Evolutionary conservation across 228 moss, liverwort and hornwort species (phyloP), one percentile per base, ranked within the genome.

Genomic region (Sphagnum fallax): DNA sequence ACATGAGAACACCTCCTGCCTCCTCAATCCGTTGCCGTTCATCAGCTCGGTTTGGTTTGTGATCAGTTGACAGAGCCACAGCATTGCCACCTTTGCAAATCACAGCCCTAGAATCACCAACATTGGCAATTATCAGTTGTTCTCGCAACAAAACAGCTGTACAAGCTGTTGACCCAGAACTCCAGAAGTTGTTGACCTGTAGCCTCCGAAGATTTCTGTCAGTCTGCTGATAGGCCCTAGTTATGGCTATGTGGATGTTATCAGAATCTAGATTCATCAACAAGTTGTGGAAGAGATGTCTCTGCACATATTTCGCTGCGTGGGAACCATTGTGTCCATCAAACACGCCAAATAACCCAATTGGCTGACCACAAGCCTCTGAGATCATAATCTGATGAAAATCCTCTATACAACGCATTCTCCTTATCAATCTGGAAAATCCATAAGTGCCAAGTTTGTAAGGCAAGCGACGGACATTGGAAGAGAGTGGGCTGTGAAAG

Each of bases 21-120:
- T 84, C 80, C 59, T 84, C 84, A 66, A 84, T 84, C 6, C 84
- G 75, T 66, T 84, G 80, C n/a, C 80, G 72, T 75, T 84, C 84
- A 49, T 84, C 84, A 66, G 75, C 75, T 14, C 80, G 80, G 71
- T 84, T 84, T 9, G 84, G 84, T 52, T 84, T 84, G 66, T 84
- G 84, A 68, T 84, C 84, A 63, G 78, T 80, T 58, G 84, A 84
- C 49, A 84, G 78, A 14, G 84, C 80, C 69, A 84, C 74, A 8
- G 84, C 84, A 90, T 85, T 84, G 63, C 97, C 97, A 16, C 67
- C 73, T 65, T 87, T 87, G 65, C 81, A 90, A 64, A 97, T 84
- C n/a, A 97, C 97, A 49, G 97, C 97, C 75, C 97, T 90, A 61
- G 97, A 97, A 79, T 97, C 97, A 6, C 97, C 97, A 12, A 97